Evolutionary conservation across 1,284 basidiomycete genomes (phyloP).

Genomic region (Apiotrichum siamense): DNA sequence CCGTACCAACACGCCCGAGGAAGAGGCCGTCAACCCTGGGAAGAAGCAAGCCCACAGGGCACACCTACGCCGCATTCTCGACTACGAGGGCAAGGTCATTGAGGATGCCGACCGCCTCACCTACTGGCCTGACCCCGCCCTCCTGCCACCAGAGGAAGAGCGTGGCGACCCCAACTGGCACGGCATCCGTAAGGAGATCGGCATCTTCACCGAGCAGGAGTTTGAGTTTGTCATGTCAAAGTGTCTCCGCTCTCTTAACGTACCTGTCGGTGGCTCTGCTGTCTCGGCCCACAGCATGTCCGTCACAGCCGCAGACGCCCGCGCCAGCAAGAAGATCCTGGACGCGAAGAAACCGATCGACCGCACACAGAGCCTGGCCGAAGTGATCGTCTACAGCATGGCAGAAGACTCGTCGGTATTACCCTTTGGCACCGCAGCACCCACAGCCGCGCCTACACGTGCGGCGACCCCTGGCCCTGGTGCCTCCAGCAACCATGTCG

Average conservation of each 20-base stretch:
- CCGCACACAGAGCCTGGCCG: constrained; percentile 71
- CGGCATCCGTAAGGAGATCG: constrained; percentile 71
- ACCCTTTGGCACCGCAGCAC: constrained; percentile 30
- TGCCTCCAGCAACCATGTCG: constrained; percentile 1
- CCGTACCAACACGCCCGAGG: constrained; percentile 33
- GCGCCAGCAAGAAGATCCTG: constrained; percentile 59
- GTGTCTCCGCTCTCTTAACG: constrained; percentile 76
- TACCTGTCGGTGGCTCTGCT: constrained; percentile 37
- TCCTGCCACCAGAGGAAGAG: constrained; percentile 52
- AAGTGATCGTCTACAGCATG: constrained; percentile 87
- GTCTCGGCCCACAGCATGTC: constrained; percentile 41
- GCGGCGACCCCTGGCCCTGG: constrained; percentile 51
- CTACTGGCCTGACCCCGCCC: constrained; percentile 34
- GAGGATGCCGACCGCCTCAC: constrained; percentile 55
- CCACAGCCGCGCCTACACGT: constrained; percentile 33
- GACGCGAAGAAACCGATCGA: constrained; percentile 72
- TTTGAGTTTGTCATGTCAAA: constrained; percentile 83
- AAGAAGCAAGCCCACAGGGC: constrained; percentile 16
- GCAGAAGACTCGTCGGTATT: constrained; percentile 65
- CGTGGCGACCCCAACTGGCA: constrained; percentile 63
- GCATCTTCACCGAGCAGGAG: constrained; percentile 79
- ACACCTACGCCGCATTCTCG: constrained; percentile 32
- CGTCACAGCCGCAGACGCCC: constrained; percentile 50
- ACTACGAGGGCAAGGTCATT: constrained; percentile 33
- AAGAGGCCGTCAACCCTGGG: constrained; percentile 32